Percentiles rank a stretch among this genome's conserved stretches.
These are phyloP conservation scores for Metarhizium humberi DNA, from an alignment of 2,329 filamentous ascomycete species.

Conservation along the genomic window DNA sequence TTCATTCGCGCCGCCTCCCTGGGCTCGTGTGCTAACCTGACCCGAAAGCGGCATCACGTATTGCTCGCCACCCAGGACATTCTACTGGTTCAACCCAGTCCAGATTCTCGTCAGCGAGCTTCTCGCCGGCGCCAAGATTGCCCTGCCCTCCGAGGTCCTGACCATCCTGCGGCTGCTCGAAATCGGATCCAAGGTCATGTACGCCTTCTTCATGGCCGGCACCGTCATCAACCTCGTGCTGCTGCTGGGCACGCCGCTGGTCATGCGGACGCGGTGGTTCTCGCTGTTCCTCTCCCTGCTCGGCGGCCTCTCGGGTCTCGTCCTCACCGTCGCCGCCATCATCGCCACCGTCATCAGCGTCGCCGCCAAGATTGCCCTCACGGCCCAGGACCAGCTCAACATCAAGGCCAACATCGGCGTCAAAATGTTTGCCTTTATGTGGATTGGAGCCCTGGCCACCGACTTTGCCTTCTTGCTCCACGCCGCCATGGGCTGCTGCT, in stretches of 20 bases:
- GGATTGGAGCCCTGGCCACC: slow-evolving; percentile 62
- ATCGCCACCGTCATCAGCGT: slow-evolving; percentile 78
- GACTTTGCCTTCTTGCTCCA: slow-evolving; percentile 66
- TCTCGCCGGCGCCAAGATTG: slow-evolving; percentile 72
- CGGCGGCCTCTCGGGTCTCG: slow-evolving; percentile 56
- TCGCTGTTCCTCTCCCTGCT: slow-evolving; percentile 60
- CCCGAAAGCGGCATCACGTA: slow-evolving; percentile 56
- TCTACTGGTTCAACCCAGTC: slow-evolving; percentile 91
- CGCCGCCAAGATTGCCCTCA: slow-evolving; percentile 71
- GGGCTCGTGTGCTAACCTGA: background rate
- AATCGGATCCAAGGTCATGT: slow-evolving; percentile 77
- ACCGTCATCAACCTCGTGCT: slow-evolving; percentile 62
- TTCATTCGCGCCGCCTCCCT: background rate
- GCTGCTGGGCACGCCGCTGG: slow-evolving; percentile 55
- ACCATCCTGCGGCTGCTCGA: slow-evolving; percentile 66
- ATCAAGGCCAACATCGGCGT: slow-evolving; percentile 61
- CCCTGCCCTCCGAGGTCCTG: slow-evolving; percentile 64
- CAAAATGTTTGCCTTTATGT: slow-evolving; percentile 83
- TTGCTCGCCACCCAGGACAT: slow-evolving; percentile 59
- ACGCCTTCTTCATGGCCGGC: slow-evolving; percentile 71
- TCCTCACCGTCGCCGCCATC: slow-evolving; percentile 59
- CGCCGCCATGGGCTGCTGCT: slow-evolving; percentile 70
- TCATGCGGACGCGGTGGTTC: slow-evolving; percentile 47
- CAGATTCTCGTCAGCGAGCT: slow-evolving; percentile 72
- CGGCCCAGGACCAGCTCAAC: slow-evolving; percentile 63